These are phyloP conservation scores for Xylogone sp. DNA, from an alignment of 2,329 filamentous ascomycete species.

Conservation along the genomic window DNA sequence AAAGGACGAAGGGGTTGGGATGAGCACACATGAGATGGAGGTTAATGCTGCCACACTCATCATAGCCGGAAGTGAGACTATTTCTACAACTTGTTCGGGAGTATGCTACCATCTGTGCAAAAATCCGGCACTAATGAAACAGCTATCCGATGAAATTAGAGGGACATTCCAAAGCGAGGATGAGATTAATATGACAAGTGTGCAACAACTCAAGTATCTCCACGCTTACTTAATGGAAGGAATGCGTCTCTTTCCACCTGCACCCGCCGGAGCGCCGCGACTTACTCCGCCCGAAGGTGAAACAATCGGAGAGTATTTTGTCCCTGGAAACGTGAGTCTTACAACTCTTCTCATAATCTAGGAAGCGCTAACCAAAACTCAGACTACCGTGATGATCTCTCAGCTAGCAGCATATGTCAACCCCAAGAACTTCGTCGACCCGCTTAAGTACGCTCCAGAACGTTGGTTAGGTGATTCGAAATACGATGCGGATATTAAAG, in stretches of 20 bases:
- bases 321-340: not conserved
- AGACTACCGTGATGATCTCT: no score
- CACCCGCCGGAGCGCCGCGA: not conserved
- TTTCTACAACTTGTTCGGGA: slow-evolving; percentile 12
- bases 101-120: slow-evolving; percentile 19
- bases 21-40: slow-evolving; percentile 11
- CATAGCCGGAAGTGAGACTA: slow-evolving; percentile 14
- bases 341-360: not conserved
- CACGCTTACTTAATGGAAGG: slow-evolving; percentile 1
- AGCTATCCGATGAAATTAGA: slow-evolving; percentile 36
- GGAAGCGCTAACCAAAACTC: no score
- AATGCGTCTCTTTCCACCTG: not conserved
- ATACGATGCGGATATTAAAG: slow-evolving; percentile 1
- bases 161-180: slow-evolving; percentile 29
- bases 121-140: slow-evolving; percentile 27
- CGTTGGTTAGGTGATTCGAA: slow-evolving; percentile 5
- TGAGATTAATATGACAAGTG: slow-evolving; percentile 34
- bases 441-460: slow-evolving; percentile 7
- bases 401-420: not conserved
- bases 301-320: not conserved
- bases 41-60: slow-evolving; percentile 8
- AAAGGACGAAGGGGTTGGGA: slow-evolving; percentile 10
- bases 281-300: not conserved
- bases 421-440: slow-evolving; percentile 9
- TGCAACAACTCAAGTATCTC: slow-evolving; percentile 5